A percentile compares a stretch with the other conserved stretches of the same genome.
Conservation (phyloP, 805 yeast genomes). For the Schizosaccharomyces osmophilus region DNA sequence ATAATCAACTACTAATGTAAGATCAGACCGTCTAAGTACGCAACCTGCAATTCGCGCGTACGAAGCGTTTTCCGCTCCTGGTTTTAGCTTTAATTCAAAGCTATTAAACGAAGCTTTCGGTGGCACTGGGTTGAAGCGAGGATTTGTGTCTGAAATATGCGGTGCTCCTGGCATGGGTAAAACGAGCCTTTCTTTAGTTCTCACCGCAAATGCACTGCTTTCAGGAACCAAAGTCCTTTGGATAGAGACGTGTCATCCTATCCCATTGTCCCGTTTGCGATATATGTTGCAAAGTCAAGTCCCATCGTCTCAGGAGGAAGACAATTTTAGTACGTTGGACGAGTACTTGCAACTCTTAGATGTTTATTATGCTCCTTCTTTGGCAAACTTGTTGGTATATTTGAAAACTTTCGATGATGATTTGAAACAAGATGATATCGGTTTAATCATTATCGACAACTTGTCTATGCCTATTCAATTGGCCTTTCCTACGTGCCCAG, state of each 20-base stretch:
- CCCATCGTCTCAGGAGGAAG: background rate
- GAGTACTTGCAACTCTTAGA: background rate
- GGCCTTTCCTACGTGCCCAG: background rate
- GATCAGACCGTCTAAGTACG: background rate
- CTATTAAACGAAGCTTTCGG: background rate
- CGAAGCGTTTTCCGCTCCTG: background rate
- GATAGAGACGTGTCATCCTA: background rate
- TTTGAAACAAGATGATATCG: background rate
- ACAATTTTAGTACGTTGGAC: background rate
- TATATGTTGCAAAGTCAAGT: background rate
- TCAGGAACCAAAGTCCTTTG: background rate
- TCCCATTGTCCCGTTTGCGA: background rate
- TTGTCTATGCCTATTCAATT: background rate
- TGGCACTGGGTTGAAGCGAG: background rate
- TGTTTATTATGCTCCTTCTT: background rate
- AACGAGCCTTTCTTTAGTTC: background rate
- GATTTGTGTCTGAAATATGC: background rate
- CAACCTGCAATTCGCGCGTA: constrained; percentile 1
- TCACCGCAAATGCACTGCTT: background rate
- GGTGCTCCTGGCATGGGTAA: background rate
- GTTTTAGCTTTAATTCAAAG: background rate
- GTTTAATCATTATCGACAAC: background rate
- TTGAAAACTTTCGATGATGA: background rate
- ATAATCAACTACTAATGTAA: too few relatives aligned
- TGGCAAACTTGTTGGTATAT: background rate